Base-by-base conservation (phyloP, 768 basidiomycete species). In the Tylopilus rubrobrunneus region DNA sequence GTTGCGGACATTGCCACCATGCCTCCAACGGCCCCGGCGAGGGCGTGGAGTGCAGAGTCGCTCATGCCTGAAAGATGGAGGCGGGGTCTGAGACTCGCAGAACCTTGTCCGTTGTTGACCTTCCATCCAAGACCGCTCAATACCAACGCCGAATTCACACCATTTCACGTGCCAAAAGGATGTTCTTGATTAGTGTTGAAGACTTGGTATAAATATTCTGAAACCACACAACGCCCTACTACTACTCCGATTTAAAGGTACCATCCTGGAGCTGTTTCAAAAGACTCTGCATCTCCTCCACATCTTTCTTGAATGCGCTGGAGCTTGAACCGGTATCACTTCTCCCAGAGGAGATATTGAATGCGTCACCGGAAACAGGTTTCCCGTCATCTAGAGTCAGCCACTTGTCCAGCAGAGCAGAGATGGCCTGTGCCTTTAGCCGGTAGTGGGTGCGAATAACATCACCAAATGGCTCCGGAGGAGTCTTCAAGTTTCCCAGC, bases 361-460 rank as follows among this genome's bases (percentile, higher is more conserved):
- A 83, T 12, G 85, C 86, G 52, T 89, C 89, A 25, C 71, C 65
- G 1, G 72, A 63, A 3, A 82, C 83, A 6, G 73, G 45, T 57
- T 75, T 80, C 3, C 88, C 88, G 61, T 96, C 93, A 62, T 96
- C 93, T 51, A 79, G 70, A 5, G 68, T 63, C 34, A 90, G 74
- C 91, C 91, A 97, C 52, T 82, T 75, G 60, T 93, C 86, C 41
- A 98, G 74, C 70, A 95, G 93, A 23, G 78, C 67, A 21, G 71
- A 69, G 54, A 98, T 82, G 3, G 80, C 78, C 46, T 74, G 75
- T 1, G 90, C 84, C 64, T 98, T 98, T 53, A 97, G 73, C 17
- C 88, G 80, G 75, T 92, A 98, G 71, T 98, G 95, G 0, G 92
- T 95, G 33, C 81, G 85, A 64, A 98, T 87, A 52, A 96, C 81